Evolutionary conservation across 1,284 basidiomycete species (phyloP), one percentile per base, ranked within the genome.

Genomic region (Apiotrichum montevideense): DNA sequence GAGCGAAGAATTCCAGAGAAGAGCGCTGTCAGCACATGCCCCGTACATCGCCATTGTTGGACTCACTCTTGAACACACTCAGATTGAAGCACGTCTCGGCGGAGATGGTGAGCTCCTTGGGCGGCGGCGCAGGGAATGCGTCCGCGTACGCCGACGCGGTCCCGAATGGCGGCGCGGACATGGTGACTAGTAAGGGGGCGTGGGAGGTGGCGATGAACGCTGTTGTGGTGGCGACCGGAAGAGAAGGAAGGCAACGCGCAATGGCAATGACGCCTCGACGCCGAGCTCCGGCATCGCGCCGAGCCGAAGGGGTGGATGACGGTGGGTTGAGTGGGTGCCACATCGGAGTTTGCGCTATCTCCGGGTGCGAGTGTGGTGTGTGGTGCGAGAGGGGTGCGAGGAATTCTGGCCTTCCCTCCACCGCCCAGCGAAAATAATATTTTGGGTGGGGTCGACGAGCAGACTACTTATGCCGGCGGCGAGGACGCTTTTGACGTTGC

Each of bases 1-100:
- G 29, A 21, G 14, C 15, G 14, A 39, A 21, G 32, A 3, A 13
- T 21, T n/a, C 21, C 32, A 35, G 44, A 35, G 29, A 39, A 13
- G 37, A 13, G 37, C 37, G 37, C 9, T 13, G 37, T 39, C 37
- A 39, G 37, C 21, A 21, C 21, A 21, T 21, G 21, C 21, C 21
- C 21, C 21, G 21, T 21, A 21, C 21, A 21, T 21, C 21, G 21
- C 21, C 21, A 21, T 21, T 21, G 21, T 21, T 15, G 21, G 9
- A 66, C 75, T 52, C 55, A 87, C 90, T 87, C 83, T 90, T 91
- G 80, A 94, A 94, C 7, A 87, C 67, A 15, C 84, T 84, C 37
- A 94, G 80, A 68, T 93, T 82, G 67, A 85, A 83, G 67, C 90
- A 94, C 67, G 88, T 75, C 56, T 74, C 73, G 2, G 72, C 64